Evolutionary conservation across 768 basidiomycete species (phyloP).

Genomic region (Suillus plorans): DNA sequence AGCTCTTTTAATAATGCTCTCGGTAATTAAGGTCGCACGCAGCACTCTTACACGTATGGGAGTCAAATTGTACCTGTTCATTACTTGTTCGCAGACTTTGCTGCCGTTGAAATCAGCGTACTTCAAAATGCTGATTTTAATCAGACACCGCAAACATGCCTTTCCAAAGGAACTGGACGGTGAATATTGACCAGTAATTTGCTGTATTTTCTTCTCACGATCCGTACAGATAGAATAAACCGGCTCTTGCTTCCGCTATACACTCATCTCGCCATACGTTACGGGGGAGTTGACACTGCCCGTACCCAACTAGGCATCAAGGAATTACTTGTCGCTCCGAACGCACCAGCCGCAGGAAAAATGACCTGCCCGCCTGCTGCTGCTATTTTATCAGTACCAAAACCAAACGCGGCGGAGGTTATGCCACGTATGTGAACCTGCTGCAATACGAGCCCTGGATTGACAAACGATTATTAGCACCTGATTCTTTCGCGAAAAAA

Average conservation of each 20-base stretch:
- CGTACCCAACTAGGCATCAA: slow-evolving; percentile 35
- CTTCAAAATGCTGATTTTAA: slow-evolving; percentile 45
- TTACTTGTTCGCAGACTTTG: slow-evolving; percentile 40
- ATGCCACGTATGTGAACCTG: slow-evolving; percentile 39
- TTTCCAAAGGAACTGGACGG: slow-evolving; percentile 29
- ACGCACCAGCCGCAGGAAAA: not conserved
- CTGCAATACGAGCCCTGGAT: not conserved
- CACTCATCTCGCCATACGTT: slow-evolving; percentile 28
- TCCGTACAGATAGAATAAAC: slow-evolving; percentile 27
- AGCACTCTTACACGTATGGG: slow-evolving; percentile 44
- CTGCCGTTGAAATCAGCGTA: slow-evolving; percentile 47
- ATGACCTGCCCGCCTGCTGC: slow-evolving; percentile 8
- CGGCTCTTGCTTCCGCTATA: slow-evolving; percentile 34
- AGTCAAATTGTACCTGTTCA: slow-evolving; percentile 45
- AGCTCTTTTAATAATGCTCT: not conserved
- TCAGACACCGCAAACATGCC: slow-evolving; percentile 34
- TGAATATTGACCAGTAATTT: slow-evolving; percentile 9
- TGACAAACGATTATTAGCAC: slow-evolving; percentile 32
- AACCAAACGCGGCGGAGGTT: slow-evolving; percentile 11
- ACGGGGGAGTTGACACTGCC: slow-evolving; percentile 25
- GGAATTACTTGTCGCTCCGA: slow-evolving; percentile 24
- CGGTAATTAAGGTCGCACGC: slow-evolving; percentile 40
- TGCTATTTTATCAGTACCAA: slow-evolving; percentile 13
- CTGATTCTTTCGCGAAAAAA: slow-evolving; percentile 34
- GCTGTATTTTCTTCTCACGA: slow-evolving; percentile 4